Base-by-base conservation (phyloP, 2,329 filamentous ascomycete genomes). In the Arthrobotrys conoides region DNA sequence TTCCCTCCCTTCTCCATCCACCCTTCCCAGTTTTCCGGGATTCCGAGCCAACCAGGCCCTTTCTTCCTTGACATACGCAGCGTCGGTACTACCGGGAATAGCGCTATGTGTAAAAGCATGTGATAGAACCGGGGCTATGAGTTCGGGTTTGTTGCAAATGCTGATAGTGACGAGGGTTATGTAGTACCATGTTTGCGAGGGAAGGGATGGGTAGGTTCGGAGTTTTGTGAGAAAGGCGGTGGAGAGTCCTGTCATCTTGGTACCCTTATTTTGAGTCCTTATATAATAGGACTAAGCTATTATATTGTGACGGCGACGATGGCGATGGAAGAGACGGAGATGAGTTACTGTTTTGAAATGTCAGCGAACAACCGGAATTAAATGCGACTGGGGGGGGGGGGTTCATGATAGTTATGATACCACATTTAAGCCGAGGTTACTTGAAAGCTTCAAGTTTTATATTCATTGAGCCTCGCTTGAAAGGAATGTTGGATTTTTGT, bases 101-200 rank as follows among this genome's bases (percentile, higher is more conserved):
- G 63, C 70, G 36, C 83, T 83, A 46, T 84, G 78, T 0, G 83
- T 82, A 6, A 88, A 80, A 0, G 85, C 86, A 81, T 86, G 83
- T 3, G 82, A 82, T 78, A 87, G 87, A 5, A 88, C 83, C 16
- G 83, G 83, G 6, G 84, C 83, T 18, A 88, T 86, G 72, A 88
- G 86, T 68, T 87, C 85, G 1, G 87, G 86, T 5, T 86, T 84
- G 80, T 88, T 88, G 18, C 88, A 83, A 12, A 86, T 83, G 4
- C 85, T 85, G 36, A 88, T 82, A 0, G 87, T 85, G 0, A 86
- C 85, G 6, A 85, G 85, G 8, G 86, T 83, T 36, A 88, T 83
- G 63, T 87, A 85, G 79, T 88, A 88, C 86, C 87, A 88, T 3
- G 84, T 84, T 27, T 88, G 83, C 5, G 80, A 82, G 8, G 87